Evolutionary conservation across 176 grass and related monocot genomes (phyloP).

Genomic region (Oryza glumipatula): DNA sequence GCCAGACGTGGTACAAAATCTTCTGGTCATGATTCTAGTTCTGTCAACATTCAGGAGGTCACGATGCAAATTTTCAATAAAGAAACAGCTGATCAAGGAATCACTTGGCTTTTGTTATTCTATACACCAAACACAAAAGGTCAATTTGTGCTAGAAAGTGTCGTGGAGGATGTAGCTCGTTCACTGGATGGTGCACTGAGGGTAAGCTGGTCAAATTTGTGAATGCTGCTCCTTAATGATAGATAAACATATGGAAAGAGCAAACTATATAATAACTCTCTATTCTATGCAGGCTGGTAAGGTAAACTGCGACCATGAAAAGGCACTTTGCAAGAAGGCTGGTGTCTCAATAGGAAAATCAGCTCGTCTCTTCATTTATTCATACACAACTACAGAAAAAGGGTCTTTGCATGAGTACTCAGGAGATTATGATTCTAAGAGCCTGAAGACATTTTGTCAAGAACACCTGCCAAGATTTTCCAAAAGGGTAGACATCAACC

Average conservation of each 20-base stretch:
- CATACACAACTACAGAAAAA: constrained; percentile 61
- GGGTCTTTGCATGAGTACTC: constrained; percentile 89
- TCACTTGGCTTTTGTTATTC: constrained; percentile 93
- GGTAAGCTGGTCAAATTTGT: constrained; percentile 45
- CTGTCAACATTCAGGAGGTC: constrained; percentile 62
- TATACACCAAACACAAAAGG: constrained; percentile 62
- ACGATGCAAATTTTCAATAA: constrained; percentile 79
- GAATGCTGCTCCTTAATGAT: not conserved
- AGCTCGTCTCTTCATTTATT: constrained; percentile 77
- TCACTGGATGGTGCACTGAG: constrained; percentile 74
- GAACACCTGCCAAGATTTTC: constrained; percentile 93
- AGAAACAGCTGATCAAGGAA: constrained; percentile 75
- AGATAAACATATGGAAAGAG: constrained; percentile 9
- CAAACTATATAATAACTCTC: constrained; percentile 11
- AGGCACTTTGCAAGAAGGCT: constrained; percentile 65
- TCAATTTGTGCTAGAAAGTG: constrained; percentile 61
- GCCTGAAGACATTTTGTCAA: constrained; percentile 87
- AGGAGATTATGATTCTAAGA: constrained; percentile 70
- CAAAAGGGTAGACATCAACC: constrained; percentile 61
- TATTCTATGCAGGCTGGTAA: constrained; percentile 73
- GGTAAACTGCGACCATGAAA: constrained; percentile 76
- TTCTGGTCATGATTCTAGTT: constrained; percentile 35
- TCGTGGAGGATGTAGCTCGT: constrained; percentile 63
- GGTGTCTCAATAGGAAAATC: constrained; percentile 62
- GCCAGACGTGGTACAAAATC: constrained; percentile 52